A percentile compares a stretch with the other conserved stretches of the same genome.
Conservation (phyloP, 2,329 filamentous ascomycete species). For the Ophiobolus disseminans region DNA sequence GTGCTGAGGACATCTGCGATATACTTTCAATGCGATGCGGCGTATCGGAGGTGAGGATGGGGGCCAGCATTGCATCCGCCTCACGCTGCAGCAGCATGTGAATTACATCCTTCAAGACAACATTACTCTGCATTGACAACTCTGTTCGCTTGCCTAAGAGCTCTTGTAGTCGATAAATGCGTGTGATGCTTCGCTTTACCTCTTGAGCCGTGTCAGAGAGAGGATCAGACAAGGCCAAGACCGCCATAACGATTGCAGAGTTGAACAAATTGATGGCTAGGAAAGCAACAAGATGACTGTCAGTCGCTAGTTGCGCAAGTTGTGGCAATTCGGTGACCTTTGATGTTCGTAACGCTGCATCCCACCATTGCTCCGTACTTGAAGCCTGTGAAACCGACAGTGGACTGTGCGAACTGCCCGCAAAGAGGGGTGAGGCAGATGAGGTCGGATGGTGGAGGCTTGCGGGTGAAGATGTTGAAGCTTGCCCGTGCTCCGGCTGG, state of each 20-base stretch:
- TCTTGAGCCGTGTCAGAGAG: constrained; percentile 53
- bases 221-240: constrained; percentile 53
- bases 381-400: constrained; percentile 18
- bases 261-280: constrained; percentile 57
- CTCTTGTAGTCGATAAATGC: constrained; percentile 53
- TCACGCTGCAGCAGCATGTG: constrained; percentile 21
- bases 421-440: constrained; percentile 7
- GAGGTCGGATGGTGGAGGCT: constrained; percentile 1
- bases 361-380: constrained; percentile 44
- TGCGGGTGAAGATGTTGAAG: constrained; percentile 8
- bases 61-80: constrained; percentile 19
- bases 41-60: neutral
- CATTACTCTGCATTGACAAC: constrained; percentile 20
- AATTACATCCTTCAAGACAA: constrained; percentile 21
- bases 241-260: constrained; percentile 53
- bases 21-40: neutral
- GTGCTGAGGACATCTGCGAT: neutral
- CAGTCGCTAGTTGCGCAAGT: constrained; percentile 48
- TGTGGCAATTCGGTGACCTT: constrained; percentile 43
- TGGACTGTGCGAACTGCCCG: constrained; percentile 6
- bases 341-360: constrained; percentile 52
- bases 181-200: constrained; percentile 52
- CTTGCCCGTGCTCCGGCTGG: constrained; percentile 12
- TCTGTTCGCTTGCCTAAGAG: constrained; percentile 26
- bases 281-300: constrained; percentile 55